Evolutionary conservation across 1,284 basidiomycete species (phyloP).

Genomic region (Tetrapyrgos nigripes): DNA sequence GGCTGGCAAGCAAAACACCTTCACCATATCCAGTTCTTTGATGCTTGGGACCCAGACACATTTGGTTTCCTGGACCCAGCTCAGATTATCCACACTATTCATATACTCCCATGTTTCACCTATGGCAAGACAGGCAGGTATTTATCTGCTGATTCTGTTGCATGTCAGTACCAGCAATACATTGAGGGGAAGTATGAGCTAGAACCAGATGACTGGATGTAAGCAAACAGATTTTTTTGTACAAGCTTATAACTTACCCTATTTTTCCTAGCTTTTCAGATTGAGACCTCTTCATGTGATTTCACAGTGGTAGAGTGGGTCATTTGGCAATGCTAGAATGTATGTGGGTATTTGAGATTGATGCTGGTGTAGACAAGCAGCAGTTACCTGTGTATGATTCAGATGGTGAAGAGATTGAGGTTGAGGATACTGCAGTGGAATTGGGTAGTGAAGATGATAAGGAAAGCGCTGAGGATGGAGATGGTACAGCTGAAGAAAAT

Average conservation of each 20-base stretch:
- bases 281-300: too few relatives aligned
- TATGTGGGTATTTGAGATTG: not conserved
- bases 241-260: too few relatives aligned
- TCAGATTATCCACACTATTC: constrained; percentile 28
- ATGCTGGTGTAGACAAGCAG: not conserved
- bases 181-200: too few relatives aligned
- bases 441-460: too few relatives aligned
- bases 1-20: constrained; percentile 21
- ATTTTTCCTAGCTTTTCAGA: too few relatives aligned
- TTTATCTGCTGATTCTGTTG: not conserved
- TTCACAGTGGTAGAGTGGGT: constrained; percentile 12
- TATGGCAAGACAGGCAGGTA: not conserved
- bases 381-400: not conserved
- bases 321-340: constrained; percentile 3
- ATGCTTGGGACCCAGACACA: constrained; percentile 17
- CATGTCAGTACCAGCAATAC: not conserved
- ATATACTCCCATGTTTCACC: constrained; percentile 28
- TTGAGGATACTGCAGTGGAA: not conserved
- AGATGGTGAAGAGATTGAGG: constrained; percentile 3
- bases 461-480: too few relatives aligned
- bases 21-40: constrained; percentile 26
- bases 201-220: too few relatives aligned
- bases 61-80: constrained; percentile 39
- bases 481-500: too few relatives aligned
- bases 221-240: too few relatives aligned